Percentiles rank a stretch among this genome's conserved stretches.
phyloP scores from a whole-genome alignment of 345 rosid species.

The Lumnitzera littorea region DNA sequence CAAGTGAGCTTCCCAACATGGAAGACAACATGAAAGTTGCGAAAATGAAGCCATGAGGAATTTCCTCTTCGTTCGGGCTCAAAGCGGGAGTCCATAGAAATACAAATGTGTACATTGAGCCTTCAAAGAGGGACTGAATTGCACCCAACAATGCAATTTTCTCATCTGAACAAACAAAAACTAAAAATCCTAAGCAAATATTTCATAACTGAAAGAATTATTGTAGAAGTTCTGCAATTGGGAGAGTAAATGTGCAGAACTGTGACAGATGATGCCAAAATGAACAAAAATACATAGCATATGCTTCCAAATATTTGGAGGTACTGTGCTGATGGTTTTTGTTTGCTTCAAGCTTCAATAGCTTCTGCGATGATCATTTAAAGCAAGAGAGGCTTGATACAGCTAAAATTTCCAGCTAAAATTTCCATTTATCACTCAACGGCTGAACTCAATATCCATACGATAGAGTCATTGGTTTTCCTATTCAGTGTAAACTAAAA shows the following conservation, averaged over 20 bases:
- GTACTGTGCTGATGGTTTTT: too few relatives aligned
- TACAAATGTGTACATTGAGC: constrained; percentile 97
- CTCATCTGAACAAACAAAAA: constrained; percentile 47
- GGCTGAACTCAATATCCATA: too few relatives aligned
- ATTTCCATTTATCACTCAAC: too few relatives aligned
- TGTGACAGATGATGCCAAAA: background rate
- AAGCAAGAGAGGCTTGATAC: too few relatives aligned
- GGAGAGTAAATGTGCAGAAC: background rate
- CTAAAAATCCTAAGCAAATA: constrained; percentile 7
- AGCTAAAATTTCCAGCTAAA: too few relatives aligned
- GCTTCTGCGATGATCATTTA: too few relatives aligned
- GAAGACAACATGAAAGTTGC: constrained; percentile 98
- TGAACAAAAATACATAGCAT: background rate
- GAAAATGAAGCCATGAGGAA: constrained; percentile 95
- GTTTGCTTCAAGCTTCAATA: too few relatives aligned
- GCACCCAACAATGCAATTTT: constrained; percentile 94
- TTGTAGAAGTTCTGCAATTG: too few relatives aligned
- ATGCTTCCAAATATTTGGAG: too few relatives aligned
- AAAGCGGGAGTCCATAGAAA: constrained; percentile 99
- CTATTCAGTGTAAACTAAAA: too few relatives aligned
- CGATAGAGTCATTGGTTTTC: too few relatives aligned
- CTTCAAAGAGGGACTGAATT: constrained; percentile 92
- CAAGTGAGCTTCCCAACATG: constrained; percentile 94
- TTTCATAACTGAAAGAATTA: background rate
- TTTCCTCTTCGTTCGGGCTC: constrained; percentile 82